Evolutionary conservation across 2,329 filamentous ascomycete genomes (phyloP).

Genomic region (Tolypocladium amazonense): DNA sequence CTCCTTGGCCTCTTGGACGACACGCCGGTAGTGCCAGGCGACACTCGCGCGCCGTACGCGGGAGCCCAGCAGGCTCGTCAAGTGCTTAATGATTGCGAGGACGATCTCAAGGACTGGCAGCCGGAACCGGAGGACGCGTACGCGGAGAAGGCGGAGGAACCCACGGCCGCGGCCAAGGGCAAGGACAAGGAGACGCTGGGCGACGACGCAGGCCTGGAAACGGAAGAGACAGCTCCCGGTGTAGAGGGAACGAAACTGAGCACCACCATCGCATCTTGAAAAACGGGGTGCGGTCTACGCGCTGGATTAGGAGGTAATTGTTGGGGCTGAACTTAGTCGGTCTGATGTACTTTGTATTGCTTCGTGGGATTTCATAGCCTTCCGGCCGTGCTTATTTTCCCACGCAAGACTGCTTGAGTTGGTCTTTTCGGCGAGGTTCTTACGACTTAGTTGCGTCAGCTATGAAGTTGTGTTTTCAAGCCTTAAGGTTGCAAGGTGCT

Average conservation of each 20-base stretch:
- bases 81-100: slow-evolving; percentile 85
- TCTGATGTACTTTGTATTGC: background rate
- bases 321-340: background rate
- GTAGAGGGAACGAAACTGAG: background rate
- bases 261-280: background rate
- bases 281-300: background rate
- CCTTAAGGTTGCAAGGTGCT: background rate
- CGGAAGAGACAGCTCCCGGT: background rate
- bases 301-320: background rate
- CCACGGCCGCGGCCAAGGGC: slow-evolving; percentile 12
- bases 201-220: background rate
- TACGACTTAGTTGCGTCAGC: background rate
- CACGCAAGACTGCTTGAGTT: background rate
- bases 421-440: background rate
- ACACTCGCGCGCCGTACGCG: slow-evolving; percentile 59
- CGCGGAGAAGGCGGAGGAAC: slow-evolving; percentile 11
- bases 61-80: slow-evolving; percentile 61
- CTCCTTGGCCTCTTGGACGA: slow-evolving; percentile 83
- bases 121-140: slow-evolving; percentile 31
- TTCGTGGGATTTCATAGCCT: background rate
- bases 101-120: slow-evolving; percentile 71
- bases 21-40: slow-evolving; percentile 78
- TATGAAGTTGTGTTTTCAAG: background rate
- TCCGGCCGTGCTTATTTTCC: background rate
- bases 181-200: slow-evolving; percentile 15